Evolutionary conservation across 306 rosid species (phyloP).

Genomic region (Quercus cerris): DNA sequence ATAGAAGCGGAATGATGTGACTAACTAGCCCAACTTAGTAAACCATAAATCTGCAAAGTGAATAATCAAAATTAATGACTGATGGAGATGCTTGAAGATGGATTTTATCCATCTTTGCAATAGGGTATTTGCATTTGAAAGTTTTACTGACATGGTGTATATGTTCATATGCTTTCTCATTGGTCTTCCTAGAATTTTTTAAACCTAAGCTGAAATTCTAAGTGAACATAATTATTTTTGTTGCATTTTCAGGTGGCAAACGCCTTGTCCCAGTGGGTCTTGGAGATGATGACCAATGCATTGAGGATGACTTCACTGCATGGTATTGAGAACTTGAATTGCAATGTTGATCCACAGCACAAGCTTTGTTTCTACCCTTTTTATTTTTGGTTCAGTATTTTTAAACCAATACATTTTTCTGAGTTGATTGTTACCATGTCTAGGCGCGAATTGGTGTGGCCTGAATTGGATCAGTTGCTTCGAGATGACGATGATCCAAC

Average conservation of each 20-base stretch:
- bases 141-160: conserved; percentile 1
- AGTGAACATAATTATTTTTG: conserved; percentile 1
- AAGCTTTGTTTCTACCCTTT: not conserved
- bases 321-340: conserved; percentile 56
- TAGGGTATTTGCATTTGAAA: not conserved
- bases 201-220: not conserved
- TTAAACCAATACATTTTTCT: not conserved
- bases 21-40: not conserved
- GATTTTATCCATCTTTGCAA: not conserved
- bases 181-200: not conserved
- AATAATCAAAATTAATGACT: not conserved
- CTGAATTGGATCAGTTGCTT: conserved; percentile 81
- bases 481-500: conserved; percentile 70
- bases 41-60: not conserved
- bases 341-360: conserved; percentile 1
- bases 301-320: conserved; percentile 97
- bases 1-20: not conserved
- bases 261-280: conserved; percentile 78
- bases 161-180: conserved; percentile 6
- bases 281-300: conserved; percentile 98
- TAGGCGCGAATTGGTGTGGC: conserved; percentile 93
- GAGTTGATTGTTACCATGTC: conserved; percentile 19
- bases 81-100: not conserved
- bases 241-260: conserved; percentile 66
- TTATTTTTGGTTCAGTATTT: not conserved